phyloP scores from a whole-genome alignment of 805 yeast genomes.

The Cyberlindnera lachancei region DNA sequence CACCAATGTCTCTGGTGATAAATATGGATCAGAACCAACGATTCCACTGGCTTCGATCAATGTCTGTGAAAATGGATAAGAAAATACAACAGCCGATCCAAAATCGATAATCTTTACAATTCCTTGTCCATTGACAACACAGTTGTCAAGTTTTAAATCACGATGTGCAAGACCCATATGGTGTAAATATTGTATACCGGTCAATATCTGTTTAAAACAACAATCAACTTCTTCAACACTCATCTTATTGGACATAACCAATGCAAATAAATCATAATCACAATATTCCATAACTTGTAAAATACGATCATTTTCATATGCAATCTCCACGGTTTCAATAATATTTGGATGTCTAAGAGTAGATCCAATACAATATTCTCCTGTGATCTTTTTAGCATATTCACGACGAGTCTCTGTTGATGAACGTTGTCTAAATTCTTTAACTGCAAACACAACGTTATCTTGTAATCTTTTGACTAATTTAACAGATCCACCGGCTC shows the following conservation, averaged over 20 bases:
- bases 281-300: slow-evolving; percentile 94
- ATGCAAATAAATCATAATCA: slow-evolving; percentile 87
- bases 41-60: slow-evolving; percentile 75
- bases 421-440: slow-evolving; percentile 78
- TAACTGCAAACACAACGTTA: slow-evolving; percentile 76
- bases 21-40: slow-evolving; percentile 82
- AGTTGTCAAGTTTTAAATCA: slow-evolving; percentile 86
- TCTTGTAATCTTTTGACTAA: slow-evolving; percentile 64
- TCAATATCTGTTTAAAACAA: slow-evolving; percentile 80
- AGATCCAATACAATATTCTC: slow-evolving; percentile 91
- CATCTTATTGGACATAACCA: slow-evolving; percentile 92
- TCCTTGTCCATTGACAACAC: slow-evolving; percentile 78
- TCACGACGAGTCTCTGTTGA: slow-evolving; percentile 72
- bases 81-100: slow-evolving; percentile 88
- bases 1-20: slow-evolving; percentile 89
- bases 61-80: slow-evolving; percentile 73
- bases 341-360: slow-evolving; percentile 86
- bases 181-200: slow-evolving; percentile 78
- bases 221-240: slow-evolving; percentile 70
- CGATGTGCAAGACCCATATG: slow-evolving; percentile 83
- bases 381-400: slow-evolving; percentile 85
- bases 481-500: slow-evolving; percentile 90
- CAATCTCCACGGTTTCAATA: slow-evolving; percentile 84
- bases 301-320: slow-evolving; percentile 79
- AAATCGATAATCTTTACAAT: slow-evolving; percentile 87